A percentile compares a stretch with the other conserved stretches of the same genome.
Evolutionary conservation across 2,329 filamentous ascomycete genomes (phyloP).

Genomic region (Penicillium thymicola): DNA sequence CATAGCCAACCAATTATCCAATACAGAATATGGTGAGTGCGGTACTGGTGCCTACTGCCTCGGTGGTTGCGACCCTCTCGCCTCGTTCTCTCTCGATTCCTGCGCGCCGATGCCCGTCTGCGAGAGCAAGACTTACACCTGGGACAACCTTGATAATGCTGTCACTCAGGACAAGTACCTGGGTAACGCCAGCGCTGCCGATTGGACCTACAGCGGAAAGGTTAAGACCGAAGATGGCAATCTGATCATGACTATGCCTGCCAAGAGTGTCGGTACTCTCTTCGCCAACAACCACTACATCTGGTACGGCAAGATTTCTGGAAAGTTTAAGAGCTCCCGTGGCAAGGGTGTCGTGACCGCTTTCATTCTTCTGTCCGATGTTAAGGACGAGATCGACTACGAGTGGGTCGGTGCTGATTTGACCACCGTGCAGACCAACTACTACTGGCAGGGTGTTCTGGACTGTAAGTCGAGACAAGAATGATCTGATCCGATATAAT

Average conservation of each 20-base stretch:
- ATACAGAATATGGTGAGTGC: conserved; percentile 82
- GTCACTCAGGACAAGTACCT: conserved; percentile 75
- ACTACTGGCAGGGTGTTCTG: conserved; percentile 90
- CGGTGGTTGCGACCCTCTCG: conserved; percentile 86
- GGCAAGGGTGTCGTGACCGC: conserved; percentile 91
- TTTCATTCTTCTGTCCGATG: conserved; percentile 91
- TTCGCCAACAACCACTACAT: conserved; percentile 82
- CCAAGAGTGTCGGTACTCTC: conserved; percentile 80
- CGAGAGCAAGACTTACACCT: conserved; percentile 68
- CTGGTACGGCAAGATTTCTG: conserved; percentile 94
- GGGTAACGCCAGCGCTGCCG: conserved; percentile 71
- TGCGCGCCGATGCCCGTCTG: conserved; percentile 85
- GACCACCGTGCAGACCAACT: conserved; percentile 81
- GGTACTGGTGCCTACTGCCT: conserved; percentile 93
- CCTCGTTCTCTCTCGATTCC: conserved; percentile 77
- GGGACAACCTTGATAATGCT: conserved; percentile 69
- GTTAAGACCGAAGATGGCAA: conserved; percentile 61
- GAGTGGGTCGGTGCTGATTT: conserved; percentile 87
- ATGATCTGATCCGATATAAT: background rate
- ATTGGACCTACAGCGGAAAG: conserved; percentile 86
- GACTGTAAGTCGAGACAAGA: conserved; percentile 65
- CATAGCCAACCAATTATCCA: conserved; percentile 8
- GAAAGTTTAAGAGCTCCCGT: conserved; percentile 77
- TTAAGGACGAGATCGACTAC: conserved; percentile 98
- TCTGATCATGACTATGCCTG: conserved; percentile 84